A percentile compares a stretch with the other conserved stretches of the same genome.
phyloP scores from a whole-genome alignment of 2,329 filamentous ascomycete genomes.

The Cylindrodendrum hubeiense region DNA sequence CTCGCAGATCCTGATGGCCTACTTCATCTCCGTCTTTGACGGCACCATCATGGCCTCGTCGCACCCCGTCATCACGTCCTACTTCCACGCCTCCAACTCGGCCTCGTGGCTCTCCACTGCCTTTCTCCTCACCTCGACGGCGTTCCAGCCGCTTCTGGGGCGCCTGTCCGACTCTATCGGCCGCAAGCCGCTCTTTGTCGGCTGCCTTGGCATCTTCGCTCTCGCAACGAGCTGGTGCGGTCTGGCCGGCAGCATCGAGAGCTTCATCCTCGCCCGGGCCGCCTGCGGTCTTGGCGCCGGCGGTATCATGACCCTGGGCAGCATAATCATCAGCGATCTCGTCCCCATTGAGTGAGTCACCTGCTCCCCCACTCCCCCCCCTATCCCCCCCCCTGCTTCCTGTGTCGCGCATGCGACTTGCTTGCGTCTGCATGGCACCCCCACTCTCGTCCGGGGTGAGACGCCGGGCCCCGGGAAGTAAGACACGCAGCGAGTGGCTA shows the following conservation, averaged over 20 bases:
- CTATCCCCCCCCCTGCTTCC: not conserved
- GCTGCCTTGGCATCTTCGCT: slow-evolving; percentile 72
- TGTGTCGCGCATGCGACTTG: not conserved
- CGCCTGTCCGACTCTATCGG: slow-evolving; percentile 81
- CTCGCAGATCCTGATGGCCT: slow-evolving; percentile 66
- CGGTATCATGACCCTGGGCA: slow-evolving; percentile 76
- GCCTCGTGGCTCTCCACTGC: slow-evolving; percentile 87
- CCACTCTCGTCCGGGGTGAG: not conserved
- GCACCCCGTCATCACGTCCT: slow-evolving; percentile 84
- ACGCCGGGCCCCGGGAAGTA: not conserved
- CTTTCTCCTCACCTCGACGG: slow-evolving; percentile 81
- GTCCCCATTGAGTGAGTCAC: slow-evolving; percentile 77
- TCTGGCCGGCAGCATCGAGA: slow-evolving; percentile 73
- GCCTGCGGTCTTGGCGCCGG: slow-evolving; percentile 81
- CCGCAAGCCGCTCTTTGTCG: slow-evolving; percentile 74
- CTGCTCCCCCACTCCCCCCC: not conserved
- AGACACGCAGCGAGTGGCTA: not conserved
- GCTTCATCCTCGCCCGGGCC: slow-evolving; percentile 78
- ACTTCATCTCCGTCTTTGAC: slow-evolving; percentile 76
- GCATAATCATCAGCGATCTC: slow-evolving; percentile 79
- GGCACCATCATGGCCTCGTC: slow-evolving; percentile 84
- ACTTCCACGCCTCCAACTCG: slow-evolving; percentile 82
- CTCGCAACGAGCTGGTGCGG: slow-evolving; percentile 78
- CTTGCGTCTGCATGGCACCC: slow-evolving; percentile 4
- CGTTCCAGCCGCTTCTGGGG: slow-evolving; percentile 81